Conservation (phyloP, 768 basidiomycete species). For the Gyrodon lividus region DNA sequence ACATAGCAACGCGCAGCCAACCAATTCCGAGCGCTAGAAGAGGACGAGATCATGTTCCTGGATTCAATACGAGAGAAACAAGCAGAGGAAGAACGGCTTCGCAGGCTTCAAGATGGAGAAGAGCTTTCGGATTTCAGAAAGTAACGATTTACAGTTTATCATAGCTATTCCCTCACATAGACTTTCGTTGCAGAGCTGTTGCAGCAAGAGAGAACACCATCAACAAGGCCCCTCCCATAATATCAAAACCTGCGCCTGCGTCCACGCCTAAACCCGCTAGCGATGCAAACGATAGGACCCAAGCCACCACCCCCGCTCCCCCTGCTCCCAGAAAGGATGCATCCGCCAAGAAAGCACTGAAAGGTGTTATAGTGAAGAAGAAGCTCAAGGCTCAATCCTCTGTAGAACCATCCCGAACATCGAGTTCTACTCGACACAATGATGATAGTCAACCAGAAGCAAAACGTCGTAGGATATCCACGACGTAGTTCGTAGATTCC, state of each 20-base stretch:
- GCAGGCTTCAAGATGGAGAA: slow-evolving; percentile 73
- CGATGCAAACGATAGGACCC: slow-evolving; percentile 22
- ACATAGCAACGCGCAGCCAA: slow-evolving; percentile 51
- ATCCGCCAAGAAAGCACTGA: slow-evolving; percentile 57
- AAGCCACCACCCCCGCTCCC: slow-evolving; percentile 26
- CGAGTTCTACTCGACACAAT: slow-evolving; percentile 20
- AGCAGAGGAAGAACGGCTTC: slow-evolving; percentile 71
- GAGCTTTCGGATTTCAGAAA: slow-evolving; percentile 78
- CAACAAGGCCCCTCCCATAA: slow-evolving; percentile 38
- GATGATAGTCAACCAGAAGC: slow-evolving; percentile 38
- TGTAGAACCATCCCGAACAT: slow-evolving; percentile 16
- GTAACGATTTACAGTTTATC: slow-evolving; percentile 39
- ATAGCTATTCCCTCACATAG: slow-evolving; percentile 1
- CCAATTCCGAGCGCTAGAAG: slow-evolving; percentile 86
- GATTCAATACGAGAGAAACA: slow-evolving; percentile 79
- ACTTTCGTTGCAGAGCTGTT: slow-evolving; percentile 49
- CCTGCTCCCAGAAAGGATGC: slow-evolving; percentile 54
- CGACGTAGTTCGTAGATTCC: slow-evolving; percentile 22
- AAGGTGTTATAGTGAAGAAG: slow-evolving; percentile 81
- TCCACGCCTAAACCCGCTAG: slow-evolving; percentile 31
- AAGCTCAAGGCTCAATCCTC: slow-evolving; percentile 46
- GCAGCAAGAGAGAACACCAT: slow-evolving; percentile 63
- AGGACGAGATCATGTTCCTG: slow-evolving; percentile 88
- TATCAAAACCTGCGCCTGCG: slow-evolving; percentile 29
- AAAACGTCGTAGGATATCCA: slow-evolving; percentile 60